Evolutionary conservation across 129 eudicot species (phyloP).

Genomic region (Solidago caesia): DNA sequence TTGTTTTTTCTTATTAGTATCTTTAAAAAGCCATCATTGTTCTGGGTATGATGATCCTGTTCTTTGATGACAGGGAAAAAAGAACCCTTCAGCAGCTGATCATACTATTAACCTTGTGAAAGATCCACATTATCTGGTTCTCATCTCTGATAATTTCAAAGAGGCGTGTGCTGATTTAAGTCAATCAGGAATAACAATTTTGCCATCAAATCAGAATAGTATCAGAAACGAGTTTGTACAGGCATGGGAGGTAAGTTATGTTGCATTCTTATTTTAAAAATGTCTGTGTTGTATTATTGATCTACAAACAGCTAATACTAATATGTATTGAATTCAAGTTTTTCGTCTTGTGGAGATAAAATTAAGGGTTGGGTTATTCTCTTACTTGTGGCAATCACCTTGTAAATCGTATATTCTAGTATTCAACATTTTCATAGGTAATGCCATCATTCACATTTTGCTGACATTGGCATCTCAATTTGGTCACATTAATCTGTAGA

Average conservation of each 20-base stretch:
- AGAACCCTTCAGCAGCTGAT: conserved; percentile 15
- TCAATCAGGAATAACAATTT: conserved; percentile 42
- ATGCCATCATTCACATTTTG: too few relatives aligned
- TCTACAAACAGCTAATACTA: not conserved
- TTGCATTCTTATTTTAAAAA: not conserved
- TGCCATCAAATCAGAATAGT: conserved; percentile 43
- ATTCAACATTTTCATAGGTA: not conserved
- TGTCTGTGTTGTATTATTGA: conserved; percentile 5
- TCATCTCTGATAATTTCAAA: conserved; percentile 19
- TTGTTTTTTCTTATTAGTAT: not conserved
- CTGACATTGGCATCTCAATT: not conserved
- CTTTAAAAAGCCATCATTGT: not conserved
- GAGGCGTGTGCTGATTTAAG: conserved; percentile 33
- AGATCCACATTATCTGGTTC: conserved; percentile 13
- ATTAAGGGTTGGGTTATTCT: not conserved
- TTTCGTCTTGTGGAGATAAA: not conserved
- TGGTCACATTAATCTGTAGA: not conserved
- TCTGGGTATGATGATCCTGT: conserved; percentile 6
- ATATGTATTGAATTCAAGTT: not conserved
- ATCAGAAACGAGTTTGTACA: conserved; percentile 57
- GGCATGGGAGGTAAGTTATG: conserved; percentile 71
- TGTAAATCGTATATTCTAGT: too few relatives aligned
- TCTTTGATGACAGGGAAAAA: conserved; percentile 19
- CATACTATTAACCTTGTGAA: conserved; percentile 6
- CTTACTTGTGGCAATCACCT: not conserved